Percentiles rank a stretch among this genome's conserved stretches.
phyloP scores from a whole-genome alignment of 1,139 yeast genomes.

The Lipomyces yarrowii region DNA sequence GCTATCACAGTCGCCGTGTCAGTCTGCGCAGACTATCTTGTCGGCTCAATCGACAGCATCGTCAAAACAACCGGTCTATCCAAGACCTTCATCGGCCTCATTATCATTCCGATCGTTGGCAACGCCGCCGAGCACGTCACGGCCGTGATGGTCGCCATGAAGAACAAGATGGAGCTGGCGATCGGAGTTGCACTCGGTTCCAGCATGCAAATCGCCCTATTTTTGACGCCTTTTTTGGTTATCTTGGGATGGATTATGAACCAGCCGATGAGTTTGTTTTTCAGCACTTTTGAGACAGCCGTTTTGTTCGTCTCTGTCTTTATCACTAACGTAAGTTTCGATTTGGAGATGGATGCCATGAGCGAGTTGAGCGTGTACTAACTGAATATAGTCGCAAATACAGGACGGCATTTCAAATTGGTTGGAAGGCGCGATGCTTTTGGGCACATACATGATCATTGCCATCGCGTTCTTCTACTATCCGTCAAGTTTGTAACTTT shows the following conservation, averaged over 20 bases:
- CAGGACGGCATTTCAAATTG: conserved; percentile 95
- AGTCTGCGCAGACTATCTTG: conserved; percentile 88
- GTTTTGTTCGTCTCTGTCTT: conserved; percentile 86
- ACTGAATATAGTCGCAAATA: conserved; percentile 19
- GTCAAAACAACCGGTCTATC: conserved; percentile 84
- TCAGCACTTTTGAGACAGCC: conserved; percentile 91
- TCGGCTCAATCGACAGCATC: conserved; percentile 86
- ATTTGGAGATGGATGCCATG: conserved; percentile 43
- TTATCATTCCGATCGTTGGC: conserved; percentile 93
- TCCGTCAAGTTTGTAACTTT: conserved; percentile 51
- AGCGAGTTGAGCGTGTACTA: background rate
- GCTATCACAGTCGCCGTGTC: conserved; percentile 80
- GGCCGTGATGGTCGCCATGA: conserved; percentile 90
- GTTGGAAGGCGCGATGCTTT: conserved; percentile 92
- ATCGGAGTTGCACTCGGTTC: conserved; percentile 98
- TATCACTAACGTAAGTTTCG: conserved; percentile 58
- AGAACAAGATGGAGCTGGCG: conserved; percentile 96
- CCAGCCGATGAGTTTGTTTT: conserved; percentile 90
- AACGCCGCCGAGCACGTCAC: conserved; percentile 99
- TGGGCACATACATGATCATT: conserved; percentile 81
- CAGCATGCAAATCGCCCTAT: conserved; percentile 89
- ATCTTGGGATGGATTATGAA: conserved; percentile 87
- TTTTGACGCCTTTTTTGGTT: conserved; percentile 94
- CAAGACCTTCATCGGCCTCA: conserved; percentile 91
- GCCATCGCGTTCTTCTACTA: conserved; percentile 87